Evolutionary conservation across 192 early-diverging fungal species (phyloP), one percentile per base, ranked within the genome.

Genomic region (Radiomyces spectabilis): DNA sequence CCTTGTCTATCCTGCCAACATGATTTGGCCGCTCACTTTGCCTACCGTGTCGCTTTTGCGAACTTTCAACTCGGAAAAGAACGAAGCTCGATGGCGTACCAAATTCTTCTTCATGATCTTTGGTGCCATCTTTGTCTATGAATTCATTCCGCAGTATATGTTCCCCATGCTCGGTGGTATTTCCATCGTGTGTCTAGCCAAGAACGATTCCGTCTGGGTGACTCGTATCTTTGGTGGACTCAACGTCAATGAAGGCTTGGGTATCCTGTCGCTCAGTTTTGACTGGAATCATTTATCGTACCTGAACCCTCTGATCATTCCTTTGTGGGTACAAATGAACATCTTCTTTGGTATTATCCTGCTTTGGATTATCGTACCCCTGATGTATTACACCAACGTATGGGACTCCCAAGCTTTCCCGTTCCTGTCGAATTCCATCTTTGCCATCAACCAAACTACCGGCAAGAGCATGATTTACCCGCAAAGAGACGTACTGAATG

Each of bases 311-410:
- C 31, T 79, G 13, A 57, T 79, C 13, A 74, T 83, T 43, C 89
- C 89, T 25, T 86, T 82, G 63, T 82, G 78, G 63, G 76, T 81
- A 24, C 75, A 79, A 19, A 68, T 78, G 50, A 88, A 87, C 54
- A 73, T 83, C 34, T 80, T 86, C 59, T 70, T 72, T n/a, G 82
- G 83, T 13, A 78, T 85, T 29, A 33, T 34, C 3, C 24, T 53
- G 24, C 19, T 59, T 12, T 87, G 83, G 83, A 55, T 85, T 44
- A 46, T 78, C 2, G 72, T 69, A 1, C 87, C 85, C 3, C 65
- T 75, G 7, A 57, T 74, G 15, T 80, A 78, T 55, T 81, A 80
- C 60, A 64, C 35, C 48, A 71, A 79, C 39, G 58, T 69, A 13
- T 81, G 77, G 75, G 55, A 72, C 57, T 73, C 76, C 2, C 59